Conservation (phyloP, 495 filamentous ascomycete species). For the Aspergillus affinis region DNA sequence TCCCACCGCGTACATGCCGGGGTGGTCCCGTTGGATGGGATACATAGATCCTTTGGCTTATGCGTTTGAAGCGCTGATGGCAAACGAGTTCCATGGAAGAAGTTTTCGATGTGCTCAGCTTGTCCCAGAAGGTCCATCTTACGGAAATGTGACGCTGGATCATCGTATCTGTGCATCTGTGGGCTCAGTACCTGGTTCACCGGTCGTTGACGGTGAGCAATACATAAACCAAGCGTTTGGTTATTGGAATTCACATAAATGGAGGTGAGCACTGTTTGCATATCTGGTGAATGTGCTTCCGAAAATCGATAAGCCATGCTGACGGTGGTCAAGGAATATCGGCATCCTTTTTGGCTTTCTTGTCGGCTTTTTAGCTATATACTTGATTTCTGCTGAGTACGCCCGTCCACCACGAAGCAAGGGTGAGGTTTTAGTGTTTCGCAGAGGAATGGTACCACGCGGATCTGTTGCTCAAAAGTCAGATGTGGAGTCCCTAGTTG, state of each 20-base stretch:
- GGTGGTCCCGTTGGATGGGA: constrained; percentile 37
- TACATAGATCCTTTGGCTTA: constrained; percentile 69
- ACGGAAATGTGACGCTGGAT: constrained; percentile 9
- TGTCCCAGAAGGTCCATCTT: constrained; percentile 41
- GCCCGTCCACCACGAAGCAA: constrained; percentile 29
- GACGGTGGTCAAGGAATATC: constrained; percentile 34
- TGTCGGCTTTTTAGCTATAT: constrained; percentile 46
- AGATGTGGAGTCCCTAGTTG: constrained; percentile 4
- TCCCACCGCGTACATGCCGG: constrained; percentile 31
- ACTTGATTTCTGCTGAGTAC: constrained; percentile 31
- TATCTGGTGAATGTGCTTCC: too few relatives aligned
- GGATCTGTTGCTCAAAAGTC: constrained; percentile 14
- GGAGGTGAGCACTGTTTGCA: constrained; percentile 30
- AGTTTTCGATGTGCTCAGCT: constrained; percentile 46
- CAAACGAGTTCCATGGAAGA: constrained; percentile 54
- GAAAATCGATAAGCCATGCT: too few relatives aligned
- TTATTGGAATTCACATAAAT: constrained; percentile 51
- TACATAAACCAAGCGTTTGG: constrained; percentile 48
- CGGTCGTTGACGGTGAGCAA: constrained; percentile 39
- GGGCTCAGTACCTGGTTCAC: constrained; percentile 45
- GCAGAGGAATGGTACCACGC: constrained; percentile 22
- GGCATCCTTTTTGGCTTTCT: constrained; percentile 60
- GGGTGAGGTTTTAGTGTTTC: constrained; percentile 44
- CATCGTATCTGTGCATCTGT: constrained; percentile 42
- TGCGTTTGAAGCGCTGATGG: constrained; percentile 37